Evolutionary conservation across 1,139 yeast genomes (phyloP), one percentile per base, ranked within the genome.

Genomic region (Magnusiomyces paraingens): DNA sequence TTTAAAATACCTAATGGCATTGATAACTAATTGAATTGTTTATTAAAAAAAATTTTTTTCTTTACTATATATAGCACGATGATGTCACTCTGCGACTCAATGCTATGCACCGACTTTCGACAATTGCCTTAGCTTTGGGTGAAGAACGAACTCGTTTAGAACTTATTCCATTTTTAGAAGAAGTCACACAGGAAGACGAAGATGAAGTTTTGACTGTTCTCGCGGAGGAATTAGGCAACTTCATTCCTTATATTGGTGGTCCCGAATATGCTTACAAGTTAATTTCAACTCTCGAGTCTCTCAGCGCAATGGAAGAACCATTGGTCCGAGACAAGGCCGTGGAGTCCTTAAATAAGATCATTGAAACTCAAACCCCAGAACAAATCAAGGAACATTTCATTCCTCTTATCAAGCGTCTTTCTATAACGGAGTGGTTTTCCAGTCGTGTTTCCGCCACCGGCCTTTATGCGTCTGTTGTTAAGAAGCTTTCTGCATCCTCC

Each of bases 221-320:
- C 61, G 98, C 98, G 2, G 87, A 86, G 62, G 93, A 91, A 73
- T 74, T 94, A 62, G 96, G 96, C 45, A 81, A 81, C 55, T 93
- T 94, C 67, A 81, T 91, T 42, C 95, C 96, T 4, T 77, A 76
- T 59, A 82, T 94, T 57, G 99, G 99, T 45, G 99, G 99, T 36
- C 77, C 84, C 50, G 81, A 84, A 62, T 77, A 83, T 69, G 87
- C 93, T 47, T 82, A 86, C 59, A 78, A 86, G 15, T 74, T 94
- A 62, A 77, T 94, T 58, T 91, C 93, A 48, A 87, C 91, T n/a
- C 78, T 94, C 66, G 91, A 93, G 62, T 82, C 86, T 57, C 80
- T 94, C 61, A 91, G 96, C 4, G 86, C 94, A 14, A 86, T 94
- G 68, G 99, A 94, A 71, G 99, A 94, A 70, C 98, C 99, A n/a